These are phyloP conservation scores for Zopfia rhizophila DNA, from an alignment of 2,329 filamentous ascomycete species.

Conservation along the genomic window DNA sequence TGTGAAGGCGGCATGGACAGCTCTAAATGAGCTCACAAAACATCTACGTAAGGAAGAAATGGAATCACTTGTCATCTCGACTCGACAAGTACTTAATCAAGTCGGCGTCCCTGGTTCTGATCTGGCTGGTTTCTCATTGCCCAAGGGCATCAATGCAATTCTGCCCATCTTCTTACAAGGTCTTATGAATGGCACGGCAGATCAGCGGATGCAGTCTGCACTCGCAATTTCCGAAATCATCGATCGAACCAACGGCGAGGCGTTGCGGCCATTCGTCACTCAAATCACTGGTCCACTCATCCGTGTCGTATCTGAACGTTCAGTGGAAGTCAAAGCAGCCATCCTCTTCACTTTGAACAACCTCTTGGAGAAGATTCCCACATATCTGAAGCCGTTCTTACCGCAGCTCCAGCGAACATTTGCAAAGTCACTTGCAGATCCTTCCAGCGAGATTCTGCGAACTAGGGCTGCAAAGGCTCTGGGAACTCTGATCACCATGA, in stretches of 20 bases:
- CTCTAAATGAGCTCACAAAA: conserved; percentile 87
- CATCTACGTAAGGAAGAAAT: conserved; percentile 96
- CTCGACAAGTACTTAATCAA: conserved; percentile 84
- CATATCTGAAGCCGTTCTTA: conserved; percentile 94
- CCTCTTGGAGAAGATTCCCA: conserved; percentile 93
- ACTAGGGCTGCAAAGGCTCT: conserved; percentile 91
- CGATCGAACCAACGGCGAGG: conserved; percentile 87
- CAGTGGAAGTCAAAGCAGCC: conserved; percentile 94
- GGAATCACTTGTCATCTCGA: conserved; percentile 89
- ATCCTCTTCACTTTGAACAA: conserved; percentile 96
- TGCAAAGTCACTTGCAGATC: conserved; percentile 93
- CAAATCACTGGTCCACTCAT: conserved; percentile 98
- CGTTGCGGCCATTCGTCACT: conserved; percentile 93
- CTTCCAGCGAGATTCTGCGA: conserved; percentile 87
- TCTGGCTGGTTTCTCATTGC: conserved; percentile 86
- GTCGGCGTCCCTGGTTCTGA: conserved; percentile 88
- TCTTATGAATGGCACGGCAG: conserved; percentile 93
- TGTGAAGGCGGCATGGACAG: conserved; percentile 89
- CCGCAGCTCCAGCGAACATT: conserved; percentile 97
- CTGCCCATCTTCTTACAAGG: conserved; percentile 97
- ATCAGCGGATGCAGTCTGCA: conserved; percentile 91
- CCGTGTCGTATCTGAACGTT: conserved; percentile 95
- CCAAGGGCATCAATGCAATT: conserved; percentile 97
- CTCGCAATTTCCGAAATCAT: conserved; percentile 95
- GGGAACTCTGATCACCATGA: conserved; percentile 94